These are phyloP conservation scores for Thuidium tamariscinum DNA, from an alignment of 225 moss, liverwort and hornwort species.

Conservation along the genomic window DNA sequence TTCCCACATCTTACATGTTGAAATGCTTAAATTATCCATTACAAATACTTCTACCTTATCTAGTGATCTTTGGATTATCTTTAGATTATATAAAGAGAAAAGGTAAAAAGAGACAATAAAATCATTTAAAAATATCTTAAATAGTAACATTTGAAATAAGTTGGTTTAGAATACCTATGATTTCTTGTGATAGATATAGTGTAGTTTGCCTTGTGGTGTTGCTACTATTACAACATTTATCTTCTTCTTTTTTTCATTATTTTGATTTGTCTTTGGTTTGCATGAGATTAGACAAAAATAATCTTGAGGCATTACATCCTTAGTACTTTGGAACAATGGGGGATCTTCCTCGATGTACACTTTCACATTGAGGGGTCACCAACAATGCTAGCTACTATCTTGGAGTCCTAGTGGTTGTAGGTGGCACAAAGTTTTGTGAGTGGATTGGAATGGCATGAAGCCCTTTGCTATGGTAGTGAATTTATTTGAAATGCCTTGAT, in stretches of 20 bases:
- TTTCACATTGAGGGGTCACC: fast-evolving
- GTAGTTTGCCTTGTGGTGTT: not conserved
- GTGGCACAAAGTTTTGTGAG: not conserved
- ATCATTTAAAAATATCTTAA: not conserved
- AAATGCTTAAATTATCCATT: too few species aligned
- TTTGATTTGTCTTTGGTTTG: not conserved
- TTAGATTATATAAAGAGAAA: not conserved
- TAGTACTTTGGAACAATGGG: fast-evolving
- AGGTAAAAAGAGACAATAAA: not conserved
- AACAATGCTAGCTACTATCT: fast-evolving
- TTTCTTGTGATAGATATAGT: not conserved
- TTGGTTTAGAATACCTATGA: not conserved
- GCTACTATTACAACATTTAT: not conserved
- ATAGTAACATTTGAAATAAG: not conserved
- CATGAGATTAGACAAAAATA: not conserved
- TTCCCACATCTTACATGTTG: too few species aligned
- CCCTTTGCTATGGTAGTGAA: not conserved
- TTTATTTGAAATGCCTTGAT: not conserved
- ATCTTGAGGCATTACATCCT: fast-evolving
- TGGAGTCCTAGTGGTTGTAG: fast-evolving
- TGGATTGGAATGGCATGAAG: fast-evolving
- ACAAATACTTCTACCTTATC: too few species aligned
- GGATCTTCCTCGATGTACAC: not conserved
- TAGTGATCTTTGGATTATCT: not conserved
- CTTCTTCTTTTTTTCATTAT: not conserved